These are phyloP conservation scores for Eucalyptus regnans DNA, from an alignment of 345 rosid genomes.

Conservation along the genomic window DNA sequence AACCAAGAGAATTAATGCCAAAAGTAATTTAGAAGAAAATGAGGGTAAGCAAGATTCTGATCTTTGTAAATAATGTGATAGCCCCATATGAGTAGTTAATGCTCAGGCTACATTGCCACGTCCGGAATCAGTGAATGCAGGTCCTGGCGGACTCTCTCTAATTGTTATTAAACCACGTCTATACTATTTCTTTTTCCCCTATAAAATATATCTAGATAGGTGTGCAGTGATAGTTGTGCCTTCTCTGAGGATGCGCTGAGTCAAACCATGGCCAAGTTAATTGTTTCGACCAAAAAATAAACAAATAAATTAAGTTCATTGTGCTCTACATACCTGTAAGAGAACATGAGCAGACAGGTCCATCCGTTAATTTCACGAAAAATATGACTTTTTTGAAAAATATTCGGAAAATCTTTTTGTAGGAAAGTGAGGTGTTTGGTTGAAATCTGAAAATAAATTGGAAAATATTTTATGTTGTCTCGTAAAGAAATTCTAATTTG, in stretches of 20 bases:
- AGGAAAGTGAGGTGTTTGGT: rapidly evolving
- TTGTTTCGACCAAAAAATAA: background rate
- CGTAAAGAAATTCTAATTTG: too few species aligned
- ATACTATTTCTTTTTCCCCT: background rate
- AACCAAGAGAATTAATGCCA: background rate
- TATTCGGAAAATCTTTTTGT: rapidly evolving
- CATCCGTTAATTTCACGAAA: rapidly evolving
- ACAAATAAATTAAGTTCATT: background rate
- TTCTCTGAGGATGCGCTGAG: background rate
- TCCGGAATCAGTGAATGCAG: background rate
- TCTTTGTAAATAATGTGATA: background rate
- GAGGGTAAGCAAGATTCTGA: background rate
- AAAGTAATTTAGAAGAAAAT: background rate
- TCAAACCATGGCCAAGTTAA: background rate
- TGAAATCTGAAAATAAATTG: too few species aligned
- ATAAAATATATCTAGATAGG: background rate
- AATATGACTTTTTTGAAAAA: too few species aligned
- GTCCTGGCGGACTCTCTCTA: background rate
- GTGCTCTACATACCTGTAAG: background rate
- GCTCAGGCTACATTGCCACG: background rate
- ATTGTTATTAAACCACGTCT: background rate
- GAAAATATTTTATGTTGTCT: rapidly evolving
- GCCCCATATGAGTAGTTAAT: background rate
- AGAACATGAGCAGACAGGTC: background rate
- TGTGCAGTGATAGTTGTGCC: background rate